These are phyloP conservation scores for Ogataea ramenticola DNA, from an alignment of 805 yeast species.

Conservation along the genomic window DNA sequence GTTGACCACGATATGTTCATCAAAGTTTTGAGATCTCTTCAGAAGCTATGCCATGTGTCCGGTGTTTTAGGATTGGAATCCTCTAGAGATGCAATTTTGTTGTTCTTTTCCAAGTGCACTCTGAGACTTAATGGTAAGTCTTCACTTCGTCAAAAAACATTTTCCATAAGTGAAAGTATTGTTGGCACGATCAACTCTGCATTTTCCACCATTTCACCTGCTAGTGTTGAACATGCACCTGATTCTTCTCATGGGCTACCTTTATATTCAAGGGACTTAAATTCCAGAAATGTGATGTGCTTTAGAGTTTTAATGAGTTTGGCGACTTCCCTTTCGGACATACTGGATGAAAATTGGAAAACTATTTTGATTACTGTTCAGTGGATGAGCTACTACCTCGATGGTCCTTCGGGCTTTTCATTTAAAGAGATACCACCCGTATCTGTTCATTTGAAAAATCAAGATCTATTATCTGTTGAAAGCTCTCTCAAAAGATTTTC, in stretches of 20 bases:
- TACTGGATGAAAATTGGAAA: conserved; percentile 62
- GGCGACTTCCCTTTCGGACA: conserved; percentile 76
- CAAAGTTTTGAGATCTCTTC: conserved; percentile 60
- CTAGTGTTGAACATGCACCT: conserved; percentile 18
- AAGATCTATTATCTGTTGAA: conserved; percentile 47
- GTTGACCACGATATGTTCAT: conserved; percentile 69
- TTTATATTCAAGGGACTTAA: conserved; percentile 38
- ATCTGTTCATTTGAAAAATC: conserved; percentile 33
- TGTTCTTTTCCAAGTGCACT: conserved; percentile 38
- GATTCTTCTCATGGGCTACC: conserved; percentile 4
- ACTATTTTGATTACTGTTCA: conserved; percentile 57
- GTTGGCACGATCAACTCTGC: conserved; percentile 45
- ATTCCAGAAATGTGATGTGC: conserved; percentile 65
- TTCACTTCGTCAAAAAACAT: conserved; percentile 26
- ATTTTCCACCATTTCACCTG: conserved; percentile 27
- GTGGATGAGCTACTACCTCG: conserved; percentile 68
- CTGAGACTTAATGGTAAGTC: conserved; percentile 30
- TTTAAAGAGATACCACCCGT: conserved; percentile 35
- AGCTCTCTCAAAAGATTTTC: conserved; percentile 50
- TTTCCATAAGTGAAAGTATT: conserved; percentile 42
- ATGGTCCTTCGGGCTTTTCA: conserved; percentile 46
- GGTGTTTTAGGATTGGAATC: conserved; percentile 59
- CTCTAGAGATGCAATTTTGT: conserved; percentile 51
- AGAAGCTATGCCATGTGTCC: conserved; percentile 73
- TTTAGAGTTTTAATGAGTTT: conserved; percentile 72